Base-by-base conservation (phyloP, 2,329 filamentous ascomycete species). In the Trichoderma sp. region DNA sequence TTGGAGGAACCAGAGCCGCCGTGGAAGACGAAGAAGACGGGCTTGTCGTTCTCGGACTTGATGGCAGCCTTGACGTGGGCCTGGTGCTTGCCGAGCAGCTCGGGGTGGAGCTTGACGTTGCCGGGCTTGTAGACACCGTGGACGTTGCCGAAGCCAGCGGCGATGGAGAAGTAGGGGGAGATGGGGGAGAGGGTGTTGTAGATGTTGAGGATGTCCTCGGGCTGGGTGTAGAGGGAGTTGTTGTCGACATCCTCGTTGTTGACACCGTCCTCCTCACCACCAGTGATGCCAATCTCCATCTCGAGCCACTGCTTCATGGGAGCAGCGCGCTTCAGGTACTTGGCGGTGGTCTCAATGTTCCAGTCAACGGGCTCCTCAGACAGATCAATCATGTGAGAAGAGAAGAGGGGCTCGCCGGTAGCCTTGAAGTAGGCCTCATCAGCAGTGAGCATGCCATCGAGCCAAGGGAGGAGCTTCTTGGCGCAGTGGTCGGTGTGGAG, bases 281-380 rank as follows among this genome's bases (percentile, higher is more conserved):
- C 96, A 77, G 97, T 98, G 87, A 98, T 97, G 84, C 85, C 85
- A 80, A 87, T 89, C 85, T 95, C 93, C 96, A 98, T 99, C 91
- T 99, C 97, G 80, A 99, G 92, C 95, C 95, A 98, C 87, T 98
- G 95, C 91, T 97, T 98, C 94, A 98, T 95, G 81, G 95, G 95
- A 67, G 95, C 95, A 84, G 93, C 94, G 81, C 96, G 94, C 92
- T 98, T 93, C 78, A 98, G 91, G 90, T 99, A 98, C 85, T 93
- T 91, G 84, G 94, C 94, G 77, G 96, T 98, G 84, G 94, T 98
- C 84, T 93, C 85, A 82, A 99, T 93, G 91, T 99, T 98, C 87
- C 90, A 95, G 77, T 97, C 91, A 79, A 98, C 93, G 56, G 91
- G 84, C 89, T 98, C 96, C 89, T 98, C 97, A 31, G 94, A 97